phyloP scores from a whole-genome alignment of 768 basidiomycete genomes.

The Macrolepiota albuminosa region DNA sequence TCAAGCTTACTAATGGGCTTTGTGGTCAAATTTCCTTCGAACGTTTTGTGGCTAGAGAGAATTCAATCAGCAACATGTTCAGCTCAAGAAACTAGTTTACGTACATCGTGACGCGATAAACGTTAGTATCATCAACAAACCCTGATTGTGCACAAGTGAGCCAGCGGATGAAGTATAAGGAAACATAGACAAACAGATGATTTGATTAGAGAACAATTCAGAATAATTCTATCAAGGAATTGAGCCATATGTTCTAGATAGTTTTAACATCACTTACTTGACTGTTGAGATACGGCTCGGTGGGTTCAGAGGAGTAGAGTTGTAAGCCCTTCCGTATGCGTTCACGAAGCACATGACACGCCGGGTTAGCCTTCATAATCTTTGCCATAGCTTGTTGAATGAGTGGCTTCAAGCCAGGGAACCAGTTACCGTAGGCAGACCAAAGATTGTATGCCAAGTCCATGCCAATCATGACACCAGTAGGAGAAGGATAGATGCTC shows the following conservation, averaged over 20 bases:
- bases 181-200: constrained; percentile 61
- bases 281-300: constrained; percentile 98
- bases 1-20: constrained; percentile 86
- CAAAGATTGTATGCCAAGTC: constrained; percentile 97
- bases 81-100: constrained; percentile 13
- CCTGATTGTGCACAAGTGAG: constrained; percentile 31
- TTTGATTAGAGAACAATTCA: constrained; percentile 96
- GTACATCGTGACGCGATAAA: constrained; percentile 96
- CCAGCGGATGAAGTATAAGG: not conserved
- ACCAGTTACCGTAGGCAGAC: constrained; percentile 99
- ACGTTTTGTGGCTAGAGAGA: constrained; percentile 83
- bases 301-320: constrained; percentile 97
- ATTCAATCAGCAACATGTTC: not conserved
- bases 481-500: constrained; percentile 99
- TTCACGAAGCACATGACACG: constrained; percentile 94
- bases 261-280: constrained; percentile 41
- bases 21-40: constrained; percentile 99
- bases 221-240: constrained; percentile 67
- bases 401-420: constrained; percentile 97
- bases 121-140: constrained; percentile 99
- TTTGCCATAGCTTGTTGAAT: constrained; percentile 99
- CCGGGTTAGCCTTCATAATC: constrained; percentile 99
- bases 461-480: constrained; percentile 98
- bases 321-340: constrained; percentile 98
- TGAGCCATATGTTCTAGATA: not conserved